Percentiles rank a stretch among this genome's conserved stretches.
phyloP scores from a whole-genome alignment of 2,329 filamentous ascomycete species.

The Pyrenophora graminea region DNA sequence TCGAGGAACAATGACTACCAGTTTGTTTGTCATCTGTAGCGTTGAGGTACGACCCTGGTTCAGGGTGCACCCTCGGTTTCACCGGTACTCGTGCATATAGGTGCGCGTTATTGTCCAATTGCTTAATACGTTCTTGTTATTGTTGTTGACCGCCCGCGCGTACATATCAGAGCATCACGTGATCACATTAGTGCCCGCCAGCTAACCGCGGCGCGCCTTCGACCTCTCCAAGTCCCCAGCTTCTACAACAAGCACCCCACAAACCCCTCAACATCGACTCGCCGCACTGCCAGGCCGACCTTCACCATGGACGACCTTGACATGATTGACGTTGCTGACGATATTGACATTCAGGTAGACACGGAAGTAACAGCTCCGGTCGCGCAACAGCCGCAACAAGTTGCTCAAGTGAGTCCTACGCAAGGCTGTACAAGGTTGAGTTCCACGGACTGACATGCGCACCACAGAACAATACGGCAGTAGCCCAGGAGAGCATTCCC shows the following conservation, averaged over 20 bases:
- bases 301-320: constrained; percentile 38
- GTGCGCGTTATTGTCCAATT: not conserved
- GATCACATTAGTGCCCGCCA: constrained; percentile 18
- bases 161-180: constrained; percentile 10
- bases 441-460: constrained; percentile 12
- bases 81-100: not conserved
- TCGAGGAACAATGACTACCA: not conserved
- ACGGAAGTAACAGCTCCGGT: constrained; percentile 22
- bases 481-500: constrained; percentile 27
- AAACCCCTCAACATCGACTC: constrained; percentile 3
- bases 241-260: constrained; percentile 21
- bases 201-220: constrained; percentile 15
- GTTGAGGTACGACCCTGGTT: not conserved
- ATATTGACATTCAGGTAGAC: constrained; percentile 44
- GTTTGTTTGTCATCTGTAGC: not conserved
- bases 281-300: constrained; percentile 7
- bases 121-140: not conserved
- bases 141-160: not conserved
- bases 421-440: constrained; percentile 6
- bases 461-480: not conserved
- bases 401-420: constrained; percentile 18
- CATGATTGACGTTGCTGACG: constrained; percentile 43
- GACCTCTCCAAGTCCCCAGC: constrained; percentile 1
- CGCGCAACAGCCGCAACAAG: constrained; percentile 30
- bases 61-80: not conserved